Evolutionary conservation across 257 asterid species (phyloP).

Genomic region (Rauvolfia tetraphylla): DNA sequence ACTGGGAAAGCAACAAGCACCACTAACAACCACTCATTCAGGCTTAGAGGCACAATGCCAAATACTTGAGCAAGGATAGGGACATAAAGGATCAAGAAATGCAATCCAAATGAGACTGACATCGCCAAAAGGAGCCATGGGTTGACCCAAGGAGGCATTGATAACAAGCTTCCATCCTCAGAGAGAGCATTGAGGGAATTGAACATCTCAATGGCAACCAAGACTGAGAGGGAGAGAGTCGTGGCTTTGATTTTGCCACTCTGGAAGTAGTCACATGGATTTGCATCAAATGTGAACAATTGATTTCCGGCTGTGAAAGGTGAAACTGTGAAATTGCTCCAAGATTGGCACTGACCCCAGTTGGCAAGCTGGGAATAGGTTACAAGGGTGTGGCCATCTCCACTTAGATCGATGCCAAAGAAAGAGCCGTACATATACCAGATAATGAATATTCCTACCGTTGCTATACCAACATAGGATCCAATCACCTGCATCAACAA

Average conservation of each 20-base stretch:
- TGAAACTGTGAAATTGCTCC: conserved; percentile 77
- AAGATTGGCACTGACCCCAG: conserved; percentile 91
- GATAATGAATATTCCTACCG: conserved; percentile 86
- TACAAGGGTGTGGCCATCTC: conserved; percentile 93
- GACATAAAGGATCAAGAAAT: conserved; percentile 87
- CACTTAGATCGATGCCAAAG: conserved; percentile 80
- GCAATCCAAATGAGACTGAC: conserved; percentile 91
- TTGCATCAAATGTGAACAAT: conserved; percentile 42
- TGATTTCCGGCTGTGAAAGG: conserved; percentile 83
- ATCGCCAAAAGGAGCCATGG: conserved; percentile 94
- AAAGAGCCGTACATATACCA: conserved; percentile 89
- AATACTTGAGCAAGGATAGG: conserved; percentile 89
- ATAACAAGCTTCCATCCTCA: conserved; percentile 85
- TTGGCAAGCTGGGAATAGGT: conserved; percentile 76
- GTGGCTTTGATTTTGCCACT: conserved; percentile 88
- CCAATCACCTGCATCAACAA: conserved; percentile 71
- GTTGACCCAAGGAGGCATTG: conserved; percentile 99
- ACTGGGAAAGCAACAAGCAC: conserved; percentile 81
- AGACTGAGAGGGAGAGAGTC: conserved; percentile 93
- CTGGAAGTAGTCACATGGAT: conserved; percentile 88
- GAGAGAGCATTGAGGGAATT: conserved; percentile 94
- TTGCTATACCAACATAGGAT: conserved; percentile 80
- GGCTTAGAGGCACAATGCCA: conserved; percentile 84
- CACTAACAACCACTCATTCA: conserved; percentile 85
- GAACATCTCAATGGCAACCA: conserved; percentile 96